A percentile compares a stretch with the other conserved stretches of the same genome.
Evolutionary conservation across 495 filamentous ascomycete genomes (phyloP).

Genomic region (Evernia prunastri): DNA sequence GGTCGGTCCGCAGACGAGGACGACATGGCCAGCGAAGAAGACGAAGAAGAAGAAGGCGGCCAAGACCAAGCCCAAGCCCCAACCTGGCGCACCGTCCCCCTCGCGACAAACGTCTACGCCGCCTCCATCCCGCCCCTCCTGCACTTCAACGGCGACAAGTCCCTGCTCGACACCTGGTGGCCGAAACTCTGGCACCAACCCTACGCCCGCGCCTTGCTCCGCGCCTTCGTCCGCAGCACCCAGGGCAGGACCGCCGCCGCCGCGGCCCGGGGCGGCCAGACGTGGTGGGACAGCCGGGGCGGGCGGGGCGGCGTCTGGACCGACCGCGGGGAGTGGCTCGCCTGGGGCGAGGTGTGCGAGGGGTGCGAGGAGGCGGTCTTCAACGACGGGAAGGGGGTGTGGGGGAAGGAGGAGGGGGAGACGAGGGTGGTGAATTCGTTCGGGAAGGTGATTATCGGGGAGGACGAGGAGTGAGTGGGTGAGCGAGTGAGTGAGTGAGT

Average conservation of each 20-base stretch:
- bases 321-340: conserved; percentile 46
- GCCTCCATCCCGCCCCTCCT: conserved; percentile 44
- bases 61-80: no score
- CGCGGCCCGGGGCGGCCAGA: conserved; percentile 43
- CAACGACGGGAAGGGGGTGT: conserved; percentile 24
- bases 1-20: conserved; percentile 12
- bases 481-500: background rate
- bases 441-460: conserved; percentile 23
- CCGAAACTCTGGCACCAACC: conserved; percentile 52
- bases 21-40: conserved; percentile 1
- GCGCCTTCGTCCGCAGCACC: conserved; percentile 43
- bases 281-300: conserved; percentile 49
- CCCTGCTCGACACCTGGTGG: conserved; percentile 45
- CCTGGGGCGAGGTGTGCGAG: conserved; percentile 48
- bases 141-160: conserved; percentile 44
- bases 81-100: conserved; percentile 45
- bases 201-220: conserved; percentile 46
- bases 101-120: conserved; percentile 50
- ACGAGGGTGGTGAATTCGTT: conserved; percentile 23
- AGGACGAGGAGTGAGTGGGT: conserved; percentile 21
- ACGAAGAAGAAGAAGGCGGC: no score
- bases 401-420: conserved; percentile 23
- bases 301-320: conserved; percentile 58
- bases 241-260: conserved; percentile 38
- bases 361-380: conserved; percentile 47